These are phyloP conservation scores for Drechslera avenae DNA, from an alignment of 2,329 filamentous ascomycete species.

Conservation along the genomic window DNA sequence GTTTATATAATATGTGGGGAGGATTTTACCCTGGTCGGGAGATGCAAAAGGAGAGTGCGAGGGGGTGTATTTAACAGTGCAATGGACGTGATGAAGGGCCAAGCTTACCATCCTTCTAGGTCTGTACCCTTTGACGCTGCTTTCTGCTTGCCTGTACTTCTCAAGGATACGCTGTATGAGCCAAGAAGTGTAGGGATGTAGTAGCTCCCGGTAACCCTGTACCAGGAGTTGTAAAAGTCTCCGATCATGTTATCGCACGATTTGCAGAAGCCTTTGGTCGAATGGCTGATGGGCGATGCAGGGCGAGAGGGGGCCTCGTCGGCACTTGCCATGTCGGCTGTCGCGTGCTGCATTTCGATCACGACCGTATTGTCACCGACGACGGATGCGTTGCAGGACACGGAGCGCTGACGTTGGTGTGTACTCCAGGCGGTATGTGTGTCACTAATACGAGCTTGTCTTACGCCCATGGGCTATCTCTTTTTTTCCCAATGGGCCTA, in stretches of 20 bases:
- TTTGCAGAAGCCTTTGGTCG: conserved; percentile 39
- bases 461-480: background rate
- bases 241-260: conserved; percentile 37
- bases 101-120: conserved; percentile 48
- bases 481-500: background rate
- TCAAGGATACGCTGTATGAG: conserved; percentile 41
- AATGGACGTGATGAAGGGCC: conserved; percentile 20
- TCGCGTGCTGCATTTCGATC: background rate
- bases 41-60: conserved; percentile 38
- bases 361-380: conserved; percentile 9
- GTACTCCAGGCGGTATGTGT: conserved; percentile 5
- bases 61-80: background rate
- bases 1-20: conserved; percentile 39
- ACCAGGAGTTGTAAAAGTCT: conserved; percentile 48
- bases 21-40: conserved; percentile 28
- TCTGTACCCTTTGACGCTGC: conserved; percentile 36
- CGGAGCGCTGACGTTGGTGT: conserved; percentile 17
- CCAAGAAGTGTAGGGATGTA: conserved; percentile 43
- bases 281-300: conserved; percentile 22
- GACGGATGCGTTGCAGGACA: conserved; percentile 12
- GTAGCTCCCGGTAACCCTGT: conserved; percentile 42
- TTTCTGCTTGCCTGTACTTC: conserved; percentile 32
- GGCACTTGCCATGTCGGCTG: conserved; percentile 15
- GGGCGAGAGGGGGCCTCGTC: conserved; percentile 17
- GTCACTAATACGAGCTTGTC: conserved; percentile 6